phyloP scores from a whole-genome alignment of 495 filamentous ascomycete species.

The Penicillium subrubescens region DNA sequence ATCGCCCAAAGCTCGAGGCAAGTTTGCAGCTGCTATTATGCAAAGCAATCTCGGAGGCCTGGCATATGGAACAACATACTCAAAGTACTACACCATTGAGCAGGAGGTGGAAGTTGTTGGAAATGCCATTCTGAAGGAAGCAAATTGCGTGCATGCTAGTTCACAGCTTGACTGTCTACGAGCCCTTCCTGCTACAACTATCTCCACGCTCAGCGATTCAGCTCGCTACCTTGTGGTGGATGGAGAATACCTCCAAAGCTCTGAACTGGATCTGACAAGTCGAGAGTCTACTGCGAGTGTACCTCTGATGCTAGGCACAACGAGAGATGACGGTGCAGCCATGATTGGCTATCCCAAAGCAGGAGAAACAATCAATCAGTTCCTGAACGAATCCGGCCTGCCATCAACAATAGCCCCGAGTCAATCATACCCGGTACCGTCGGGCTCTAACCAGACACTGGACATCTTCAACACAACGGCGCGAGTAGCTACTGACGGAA shows the following conservation, averaged over 20 bases:
- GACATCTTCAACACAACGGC: constrained; percentile 32
- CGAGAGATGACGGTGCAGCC: constrained; percentile 29
- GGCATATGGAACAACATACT: constrained; percentile 52
- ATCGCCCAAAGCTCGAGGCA: constrained; percentile 37
- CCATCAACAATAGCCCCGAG: constrained; percentile 16
- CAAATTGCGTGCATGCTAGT: constrained; percentile 39
- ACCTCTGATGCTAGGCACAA: constrained; percentile 24
- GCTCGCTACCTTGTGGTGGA: constrained; percentile 29
- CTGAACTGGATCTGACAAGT: constrained; percentile 16
- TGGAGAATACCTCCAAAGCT: constrained; percentile 18
- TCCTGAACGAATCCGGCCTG: constrained; percentile 13
- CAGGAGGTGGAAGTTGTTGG: constrained; percentile 31
- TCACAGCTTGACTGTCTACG: constrained; percentile 46
- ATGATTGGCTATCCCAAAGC: constrained; percentile 25
- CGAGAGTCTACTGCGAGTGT: constrained; percentile 18
- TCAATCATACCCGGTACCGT: constrained; percentile 19
- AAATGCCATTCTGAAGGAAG: constrained; percentile 19
- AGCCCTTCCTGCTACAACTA: constrained; percentile 32
- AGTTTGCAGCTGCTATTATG: constrained; percentile 44
- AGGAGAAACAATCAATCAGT: constrained; percentile 11
- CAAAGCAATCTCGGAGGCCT: constrained; percentile 51
- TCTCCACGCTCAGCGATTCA: constrained; percentile 24
- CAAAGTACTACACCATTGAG: constrained; percentile 46
- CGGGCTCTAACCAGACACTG: constrained; percentile 23
- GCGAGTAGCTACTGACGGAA: constrained; percentile 27